These are phyloP conservation scores for Pleurotus platypus DNA, from an alignment of 768 basidiomycete genomes.

Conservation along the genomic window DNA sequence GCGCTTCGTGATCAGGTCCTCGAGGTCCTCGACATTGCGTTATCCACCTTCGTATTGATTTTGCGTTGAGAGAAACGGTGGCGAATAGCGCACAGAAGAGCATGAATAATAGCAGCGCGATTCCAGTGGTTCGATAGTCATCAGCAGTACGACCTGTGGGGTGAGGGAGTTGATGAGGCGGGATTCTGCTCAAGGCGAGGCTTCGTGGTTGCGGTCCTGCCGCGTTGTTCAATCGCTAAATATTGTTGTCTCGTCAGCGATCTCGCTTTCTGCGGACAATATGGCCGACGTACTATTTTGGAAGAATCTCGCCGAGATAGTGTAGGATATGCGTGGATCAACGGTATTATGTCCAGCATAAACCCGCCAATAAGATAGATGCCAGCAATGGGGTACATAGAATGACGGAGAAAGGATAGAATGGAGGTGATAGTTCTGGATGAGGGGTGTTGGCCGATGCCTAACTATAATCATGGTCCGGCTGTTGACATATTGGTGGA, in stretches of 20 bases:
- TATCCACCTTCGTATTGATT: background rate
- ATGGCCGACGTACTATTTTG: too few species aligned
- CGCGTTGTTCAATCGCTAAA: too few species aligned
- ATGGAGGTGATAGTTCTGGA: too few species aligned
- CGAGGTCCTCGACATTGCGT: background rate
- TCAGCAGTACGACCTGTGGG: background rate
- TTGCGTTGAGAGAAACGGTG: conserved; percentile 14
- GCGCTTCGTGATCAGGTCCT: conserved; percentile 6
- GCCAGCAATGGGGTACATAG: background rate
- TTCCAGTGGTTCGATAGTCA: conserved; percentile 14
- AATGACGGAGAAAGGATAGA: too few species aligned
- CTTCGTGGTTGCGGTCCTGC: too few species aligned
- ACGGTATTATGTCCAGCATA: conserved; percentile 8
- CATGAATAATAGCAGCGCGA: conserved; percentile 16
- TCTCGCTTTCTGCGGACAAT: too few species aligned
- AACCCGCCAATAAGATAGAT: background rate
- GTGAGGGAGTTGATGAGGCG: too few species aligned
- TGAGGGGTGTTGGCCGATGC: too few species aligned
- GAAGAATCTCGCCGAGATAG: background rate
- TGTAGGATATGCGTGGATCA: background rate
- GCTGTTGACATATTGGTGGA: too few species aligned
- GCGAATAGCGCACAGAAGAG: conserved; percentile 14
- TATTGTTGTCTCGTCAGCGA: too few species aligned
- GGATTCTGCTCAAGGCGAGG: too few species aligned
- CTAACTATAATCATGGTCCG: too few species aligned